Conservation (phyloP, 352 stramenopile species). For the Phytophthora boehmeriae region DNA sequence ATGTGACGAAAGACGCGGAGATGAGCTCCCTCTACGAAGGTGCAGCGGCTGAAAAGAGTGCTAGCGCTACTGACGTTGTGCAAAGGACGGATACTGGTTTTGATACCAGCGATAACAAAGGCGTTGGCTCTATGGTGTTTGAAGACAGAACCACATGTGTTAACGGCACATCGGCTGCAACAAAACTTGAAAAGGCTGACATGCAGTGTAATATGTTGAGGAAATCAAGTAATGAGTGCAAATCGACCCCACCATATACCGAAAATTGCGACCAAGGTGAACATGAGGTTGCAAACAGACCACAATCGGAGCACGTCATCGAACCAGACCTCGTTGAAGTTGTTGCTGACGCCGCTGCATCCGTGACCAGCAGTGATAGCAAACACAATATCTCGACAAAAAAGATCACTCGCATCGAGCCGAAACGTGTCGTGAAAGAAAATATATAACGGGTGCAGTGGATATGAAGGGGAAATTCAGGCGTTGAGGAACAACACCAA, state of each 20-base stretch:
- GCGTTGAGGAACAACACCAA: background rate
- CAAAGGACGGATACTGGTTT: background rate
- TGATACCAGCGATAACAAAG: constrained; percentile 4
- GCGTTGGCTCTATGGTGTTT: background rate
- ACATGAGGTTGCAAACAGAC: background rate
- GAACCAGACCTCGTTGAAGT: constrained; percentile 1
- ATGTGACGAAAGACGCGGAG: constrained; percentile 5
- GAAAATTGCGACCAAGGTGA: background rate
- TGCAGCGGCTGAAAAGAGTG: background rate
- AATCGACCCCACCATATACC: background rate
- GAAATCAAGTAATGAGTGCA: background rate
- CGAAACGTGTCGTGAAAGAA: background rate
- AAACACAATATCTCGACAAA: constrained; percentile 5
- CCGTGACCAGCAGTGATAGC: background rate
- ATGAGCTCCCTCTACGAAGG: background rate
- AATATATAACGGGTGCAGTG: background rate
- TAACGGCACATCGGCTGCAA: background rate
- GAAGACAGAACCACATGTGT: background rate
- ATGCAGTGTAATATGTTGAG: background rate
- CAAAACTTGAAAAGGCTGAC: background rate
- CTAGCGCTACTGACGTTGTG: background rate
- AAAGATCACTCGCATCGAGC: background rate
- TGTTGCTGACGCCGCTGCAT: background rate
- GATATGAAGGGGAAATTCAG: background rate
- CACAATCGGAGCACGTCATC: background rate